Percentiles rank a stretch among this genome's conserved stretches.
These are phyloP conservation scores for Phialocephala sp. DNA, from an alignment of 2,329 filamentous ascomycete genomes.

Conservation along the genomic window DNA sequence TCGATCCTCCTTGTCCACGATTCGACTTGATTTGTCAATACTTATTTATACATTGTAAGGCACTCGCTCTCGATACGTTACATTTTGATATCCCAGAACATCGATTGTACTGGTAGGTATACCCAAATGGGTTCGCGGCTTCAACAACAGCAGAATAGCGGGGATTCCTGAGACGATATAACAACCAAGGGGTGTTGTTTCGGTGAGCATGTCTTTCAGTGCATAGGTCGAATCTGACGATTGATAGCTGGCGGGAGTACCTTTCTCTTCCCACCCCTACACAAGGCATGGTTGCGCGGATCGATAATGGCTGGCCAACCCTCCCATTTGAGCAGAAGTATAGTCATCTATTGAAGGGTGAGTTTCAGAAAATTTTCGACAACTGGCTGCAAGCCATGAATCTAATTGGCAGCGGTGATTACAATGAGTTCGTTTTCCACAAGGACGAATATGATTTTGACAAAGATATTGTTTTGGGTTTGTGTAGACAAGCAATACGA, in stretches of 20 bases:
- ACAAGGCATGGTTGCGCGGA: neutral
- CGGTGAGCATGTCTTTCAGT: neutral
- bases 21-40: neutral
- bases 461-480: no score
- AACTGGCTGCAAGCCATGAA: no score
- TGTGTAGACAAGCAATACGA: no score
- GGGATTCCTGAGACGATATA: neutral
- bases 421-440: no score
- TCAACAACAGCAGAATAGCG: neutral
- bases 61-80: neutral
- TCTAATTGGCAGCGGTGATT: no score
- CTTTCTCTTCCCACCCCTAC: neutral
- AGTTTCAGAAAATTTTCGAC: no score
- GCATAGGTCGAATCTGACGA: neutral
- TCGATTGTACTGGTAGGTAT: neutral
- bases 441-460: no score
- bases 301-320: neutral
- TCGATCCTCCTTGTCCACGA: neutral
- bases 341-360: neutral
- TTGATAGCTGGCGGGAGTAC: neutral
- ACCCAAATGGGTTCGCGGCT: neutral
- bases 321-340: neutral
- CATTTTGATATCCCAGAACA: slow-evolving; percentile 4
- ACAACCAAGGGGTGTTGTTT: neutral
- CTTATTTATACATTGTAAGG: neutral